Evolutionary conservation across 1,284 basidiomycete species (phyloP).

Genomic region (Megacollybia platyphylla): DNA sequence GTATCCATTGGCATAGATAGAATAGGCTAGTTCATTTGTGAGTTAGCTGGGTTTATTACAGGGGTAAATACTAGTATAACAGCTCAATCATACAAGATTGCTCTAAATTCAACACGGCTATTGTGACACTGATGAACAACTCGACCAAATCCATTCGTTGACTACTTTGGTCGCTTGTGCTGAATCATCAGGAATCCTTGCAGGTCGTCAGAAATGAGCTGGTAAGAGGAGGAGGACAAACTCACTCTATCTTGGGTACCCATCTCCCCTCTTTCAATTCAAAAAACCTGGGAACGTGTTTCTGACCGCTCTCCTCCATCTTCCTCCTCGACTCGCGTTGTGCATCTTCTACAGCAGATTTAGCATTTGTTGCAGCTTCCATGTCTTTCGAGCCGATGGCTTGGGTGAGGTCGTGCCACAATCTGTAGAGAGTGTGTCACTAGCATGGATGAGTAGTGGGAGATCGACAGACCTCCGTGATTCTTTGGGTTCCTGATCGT

Average conservation of each 20-base stretch:
- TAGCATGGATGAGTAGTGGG: not conserved
- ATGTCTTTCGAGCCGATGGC: slow-evolving; percentile 87
- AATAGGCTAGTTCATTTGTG: too few species aligned
- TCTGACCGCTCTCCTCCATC: slow-evolving; percentile 66
- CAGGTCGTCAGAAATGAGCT: not conserved
- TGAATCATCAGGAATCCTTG: slow-evolving; percentile 60
- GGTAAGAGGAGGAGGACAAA: slow-evolving; percentile 1
- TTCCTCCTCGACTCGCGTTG: slow-evolving; percentile 75
- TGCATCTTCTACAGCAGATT: slow-evolving; percentile 84
- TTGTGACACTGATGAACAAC: not conserved
- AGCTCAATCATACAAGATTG: too few species aligned
- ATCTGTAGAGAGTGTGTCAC: slow-evolving; percentile 21
- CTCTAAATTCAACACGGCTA: not conserved
- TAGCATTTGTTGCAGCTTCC: slow-evolving; percentile 87
- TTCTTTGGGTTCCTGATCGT: slow-evolving; percentile 86
- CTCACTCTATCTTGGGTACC: slow-evolving; percentile 69
- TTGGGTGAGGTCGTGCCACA: slow-evolving; percentile 80
- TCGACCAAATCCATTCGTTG: slow-evolving; percentile 29
- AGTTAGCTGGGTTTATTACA: too few species aligned
- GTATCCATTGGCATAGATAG: too few species aligned
- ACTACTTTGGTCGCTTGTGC: slow-evolving; percentile 47
- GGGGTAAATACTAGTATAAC: too few species aligned
- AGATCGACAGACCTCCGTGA: slow-evolving; percentile 52
- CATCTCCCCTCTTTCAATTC: slow-evolving; percentile 65
- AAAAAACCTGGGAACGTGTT: slow-evolving; percentile 73